These are phyloP conservation scores for Ganoderma meredithae DNA, from an alignment of 1,284 basidiomycete species.

Conservation along the genomic window DNA sequence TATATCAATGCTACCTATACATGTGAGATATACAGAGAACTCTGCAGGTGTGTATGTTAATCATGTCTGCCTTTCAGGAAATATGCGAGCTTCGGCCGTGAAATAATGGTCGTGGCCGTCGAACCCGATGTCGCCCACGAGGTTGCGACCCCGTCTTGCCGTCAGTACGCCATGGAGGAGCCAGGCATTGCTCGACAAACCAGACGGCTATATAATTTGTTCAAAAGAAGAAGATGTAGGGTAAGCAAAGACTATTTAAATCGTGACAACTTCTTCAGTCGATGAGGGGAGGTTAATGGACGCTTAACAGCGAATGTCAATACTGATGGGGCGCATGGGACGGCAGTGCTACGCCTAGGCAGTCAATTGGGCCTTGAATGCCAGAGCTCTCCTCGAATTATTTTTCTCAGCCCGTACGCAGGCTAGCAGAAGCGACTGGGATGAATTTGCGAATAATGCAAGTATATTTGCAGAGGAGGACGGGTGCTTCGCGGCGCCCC, in stretches of 20 bases:
- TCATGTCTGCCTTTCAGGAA: background rate
- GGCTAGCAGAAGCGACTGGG: no score
- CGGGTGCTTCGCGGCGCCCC: no score
- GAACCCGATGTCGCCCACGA: background rate
- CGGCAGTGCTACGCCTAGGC: background rate
- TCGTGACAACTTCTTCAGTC: background rate
- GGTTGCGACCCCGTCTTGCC: background rate
- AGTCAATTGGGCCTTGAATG: background rate
- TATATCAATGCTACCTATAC: background rate
- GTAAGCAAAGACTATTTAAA: background rate
- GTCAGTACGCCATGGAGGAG: background rate
- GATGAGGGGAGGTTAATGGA: background rate
- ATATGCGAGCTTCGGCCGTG: background rate
- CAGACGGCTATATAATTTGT: background rate
- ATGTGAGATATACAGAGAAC: background rate
- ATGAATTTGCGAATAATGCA: no score
- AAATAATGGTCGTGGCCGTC: background rate
- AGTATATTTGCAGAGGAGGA: no score
- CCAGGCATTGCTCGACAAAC: background rate
- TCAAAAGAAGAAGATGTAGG: background rate
- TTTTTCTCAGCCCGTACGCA: no score
- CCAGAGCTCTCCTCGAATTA: background rate
- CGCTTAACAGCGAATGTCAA: background rate
- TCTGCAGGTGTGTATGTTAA: background rate
- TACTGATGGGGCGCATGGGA: background rate